Evolutionary conservation across 2,329 filamentous ascomycete species (phyloP).

Genomic region (Podosphaera aphanis): DNA sequence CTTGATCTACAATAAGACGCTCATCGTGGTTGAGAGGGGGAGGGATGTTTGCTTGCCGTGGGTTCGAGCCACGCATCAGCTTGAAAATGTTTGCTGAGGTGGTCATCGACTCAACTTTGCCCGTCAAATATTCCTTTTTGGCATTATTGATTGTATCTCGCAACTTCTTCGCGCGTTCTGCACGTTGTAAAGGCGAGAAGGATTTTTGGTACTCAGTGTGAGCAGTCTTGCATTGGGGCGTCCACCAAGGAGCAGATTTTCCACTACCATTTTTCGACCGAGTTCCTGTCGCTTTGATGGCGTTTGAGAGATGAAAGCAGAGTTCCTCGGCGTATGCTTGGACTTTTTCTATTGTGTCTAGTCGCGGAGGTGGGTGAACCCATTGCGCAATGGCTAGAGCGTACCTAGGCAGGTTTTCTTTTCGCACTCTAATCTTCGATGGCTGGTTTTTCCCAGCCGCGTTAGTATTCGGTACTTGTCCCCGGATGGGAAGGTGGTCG

Average conservation of each 20-base stretch:
- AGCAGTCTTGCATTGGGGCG: neutral
- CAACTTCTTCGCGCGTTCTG: neutral
- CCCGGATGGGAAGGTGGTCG: neutral
- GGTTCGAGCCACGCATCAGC: too few relatives aligned
- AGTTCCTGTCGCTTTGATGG: neutral
- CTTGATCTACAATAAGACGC: too few relatives aligned
- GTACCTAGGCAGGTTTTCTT: neutral
- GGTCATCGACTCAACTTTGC: too few relatives aligned
- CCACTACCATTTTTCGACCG: neutral
- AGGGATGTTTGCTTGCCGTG: too few relatives aligned
- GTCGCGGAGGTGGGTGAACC: neutral
- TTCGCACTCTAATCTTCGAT: neutral
- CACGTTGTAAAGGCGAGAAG: neutral
- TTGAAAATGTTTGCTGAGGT: too few relatives aligned
- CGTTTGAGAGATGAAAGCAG: neutral
- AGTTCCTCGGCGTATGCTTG: too few relatives aligned
- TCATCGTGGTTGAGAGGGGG: too few relatives aligned
- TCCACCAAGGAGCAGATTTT: neutral
- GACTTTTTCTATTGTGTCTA: neutral
- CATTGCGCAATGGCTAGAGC: neutral
- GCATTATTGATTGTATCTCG: too few relatives aligned
- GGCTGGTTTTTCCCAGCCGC: neutral
- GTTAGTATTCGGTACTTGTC: neutral
- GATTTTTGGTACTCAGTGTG: neutral
- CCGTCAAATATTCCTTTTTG: too few relatives aligned